Conservation (phyloP, 2,329 filamentous ascomycete genomes). For the Aspergillus jensenii region DNA sequence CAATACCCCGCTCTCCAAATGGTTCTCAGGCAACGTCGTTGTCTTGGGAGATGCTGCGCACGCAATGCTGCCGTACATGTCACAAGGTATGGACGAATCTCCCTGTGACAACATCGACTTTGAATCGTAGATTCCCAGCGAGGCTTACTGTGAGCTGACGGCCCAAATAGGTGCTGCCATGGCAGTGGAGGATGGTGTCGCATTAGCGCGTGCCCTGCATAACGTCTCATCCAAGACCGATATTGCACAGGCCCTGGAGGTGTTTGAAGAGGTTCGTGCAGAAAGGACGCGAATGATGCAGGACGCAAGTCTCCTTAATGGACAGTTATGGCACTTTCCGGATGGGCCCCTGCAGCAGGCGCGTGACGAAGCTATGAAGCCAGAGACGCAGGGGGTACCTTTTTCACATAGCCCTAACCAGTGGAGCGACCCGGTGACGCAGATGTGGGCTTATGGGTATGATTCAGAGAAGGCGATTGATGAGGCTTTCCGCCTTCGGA, state of each 20-base stretch:
- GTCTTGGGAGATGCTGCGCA: constrained; percentile 47
- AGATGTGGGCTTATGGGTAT: constrained; percentile 52
- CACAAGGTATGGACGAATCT: constrained; percentile 24
- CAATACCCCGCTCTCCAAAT: constrained; percentile 8
- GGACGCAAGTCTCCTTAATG: constrained; percentile 48
- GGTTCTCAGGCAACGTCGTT: constrained; percentile 31
- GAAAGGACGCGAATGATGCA: constrained; percentile 36
- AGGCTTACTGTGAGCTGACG: too few relatives aligned
- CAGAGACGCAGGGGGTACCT: constrained; percentile 39
- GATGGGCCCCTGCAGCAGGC: constrained; percentile 46
- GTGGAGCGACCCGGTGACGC: constrained; percentile 50
- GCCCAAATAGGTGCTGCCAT: constrained; percentile 39
- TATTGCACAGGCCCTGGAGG: too few relatives aligned
- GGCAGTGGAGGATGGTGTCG: constrained; percentile 46
- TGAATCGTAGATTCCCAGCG: too few relatives aligned
- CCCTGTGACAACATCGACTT: too few relatives aligned
- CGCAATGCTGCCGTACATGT: constrained; percentile 48
- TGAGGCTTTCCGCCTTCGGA: constrained; percentile 18
- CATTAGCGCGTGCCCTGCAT: neutral
- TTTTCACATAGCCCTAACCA: constrained; percentile 48
- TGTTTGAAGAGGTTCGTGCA: too few relatives aligned
- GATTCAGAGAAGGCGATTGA: constrained; percentile 44
- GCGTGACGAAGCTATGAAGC: constrained; percentile 42
- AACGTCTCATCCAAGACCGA: too few relatives aligned
- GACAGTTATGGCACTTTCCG: constrained; percentile 49